Evolutionary conservation across 768 basidiomycete genomes (phyloP), one percentile per base, ranked within the genome.

Genomic region (Kwoniella heveanensis): DNA sequence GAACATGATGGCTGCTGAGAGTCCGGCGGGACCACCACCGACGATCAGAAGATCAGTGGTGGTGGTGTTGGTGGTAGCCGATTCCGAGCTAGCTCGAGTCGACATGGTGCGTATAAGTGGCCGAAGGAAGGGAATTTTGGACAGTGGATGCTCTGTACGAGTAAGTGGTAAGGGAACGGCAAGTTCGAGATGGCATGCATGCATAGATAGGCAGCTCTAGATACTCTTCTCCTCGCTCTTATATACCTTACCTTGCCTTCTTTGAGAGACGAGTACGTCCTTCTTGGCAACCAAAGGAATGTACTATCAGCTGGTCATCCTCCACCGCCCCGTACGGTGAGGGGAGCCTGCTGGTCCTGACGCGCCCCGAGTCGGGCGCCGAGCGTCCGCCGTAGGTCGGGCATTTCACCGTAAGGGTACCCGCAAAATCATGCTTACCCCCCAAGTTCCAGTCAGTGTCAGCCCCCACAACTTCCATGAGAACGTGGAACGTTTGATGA

Each of bases 11-110:
- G 76, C 74, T n/a, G 74, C 68, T 19, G 68, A 62, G 30, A 77
- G 64, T 17, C 76, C 76, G n/a, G 72, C 72, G 17, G 76, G 76
- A 32, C 76, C 76, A 25, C 72, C 76, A 9, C 76, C 76, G 15
- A 72, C 59, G 19, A 72, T 48, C 10, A 67, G 54, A 32, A 72
- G 55, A 49, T 72, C 68, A 29, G 56, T 54, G 9, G 24, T 26
- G 3, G 47, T 62, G 27, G n/a, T 7, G 7, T 44, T 44, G 8
- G 15, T 17, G 39, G 15, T 44, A n/a, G n/a, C n/a, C n/a, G 32
- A 32, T 32, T 5, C 13, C 39, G 39, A 44, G 39, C 39, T 19
- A 17, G 39, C 39, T 44, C 19, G 39, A 44, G 39, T 44, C 39
- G 39, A 10, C 39, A 44, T 44, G 10, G 39, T 44, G 6, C 8